Base-by-base conservation (phyloP, 352 stramenopile genomes). In the Saprolegnia diclina region DNA sequence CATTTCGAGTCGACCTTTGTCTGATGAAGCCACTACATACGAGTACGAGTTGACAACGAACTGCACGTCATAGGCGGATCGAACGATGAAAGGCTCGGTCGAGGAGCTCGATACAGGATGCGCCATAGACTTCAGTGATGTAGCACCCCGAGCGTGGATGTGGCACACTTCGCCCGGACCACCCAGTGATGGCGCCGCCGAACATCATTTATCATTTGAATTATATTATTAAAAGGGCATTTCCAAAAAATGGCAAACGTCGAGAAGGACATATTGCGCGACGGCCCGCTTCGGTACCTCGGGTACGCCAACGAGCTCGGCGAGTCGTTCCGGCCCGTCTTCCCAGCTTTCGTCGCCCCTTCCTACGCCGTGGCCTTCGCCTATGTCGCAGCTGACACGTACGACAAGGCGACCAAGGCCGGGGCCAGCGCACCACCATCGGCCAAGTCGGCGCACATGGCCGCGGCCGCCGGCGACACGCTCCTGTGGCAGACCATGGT, bases 271-370 rank as follows among this genome's bases (percentile, higher is more conserved):
- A 77, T 96, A 22, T 94, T 86, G 74, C 78, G 89, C 22, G 87
- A 97, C 72, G 91, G 87, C 56, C 77, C 88, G n/a, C 72, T 97
- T 71, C 83, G 89, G 24, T 94, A 95, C 74, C 53, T 95, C 55
- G 89, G 89, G 50, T 97, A 97, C 67, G 80, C 89, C 53, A 97
- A 97, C 70, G 89, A 96, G 71, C 71, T 95, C 19, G 88, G 88
- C 67, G 88, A 96, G 72, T 91, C 82, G 5, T 96, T 96, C 71
- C 81, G 84, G 1, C 89, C 87, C 21, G 79, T 96, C 64, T 74
- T 80, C 42, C 86, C 89, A 37, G 71, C 71, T n/a, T 65, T 88
- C 45, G 85, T 95, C 29, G 65, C 73, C 21, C 81, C 86, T 29
- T 94, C 85, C 32, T 96, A 96, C 67, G 74, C 61, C 6, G 82